Evolutionary conservation across 2,329 filamentous ascomycete species (phyloP).

Genomic region (Nectriaceae sp.): DNA sequence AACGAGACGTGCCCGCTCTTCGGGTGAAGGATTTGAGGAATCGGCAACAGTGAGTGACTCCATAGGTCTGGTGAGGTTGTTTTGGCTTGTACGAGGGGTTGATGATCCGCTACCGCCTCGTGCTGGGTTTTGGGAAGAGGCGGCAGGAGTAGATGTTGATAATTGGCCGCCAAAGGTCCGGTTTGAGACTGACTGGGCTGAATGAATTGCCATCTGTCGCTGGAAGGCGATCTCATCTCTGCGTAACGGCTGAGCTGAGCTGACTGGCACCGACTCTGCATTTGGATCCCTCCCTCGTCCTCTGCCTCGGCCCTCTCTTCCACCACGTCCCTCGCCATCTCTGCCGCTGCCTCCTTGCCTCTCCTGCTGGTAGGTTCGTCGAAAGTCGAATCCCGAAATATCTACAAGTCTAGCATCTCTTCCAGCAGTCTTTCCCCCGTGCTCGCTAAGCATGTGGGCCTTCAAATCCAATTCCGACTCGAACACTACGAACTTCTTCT

Average conservation of each 20-base stretch:
- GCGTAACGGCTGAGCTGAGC: conserved; percentile 77
- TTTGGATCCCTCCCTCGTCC: conserved; percentile 82
- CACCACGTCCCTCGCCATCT: conserved; percentile 45
- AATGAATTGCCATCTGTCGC: conserved; percentile 87
- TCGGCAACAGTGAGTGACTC: conserved; percentile 55
- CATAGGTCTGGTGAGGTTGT: conserved; percentile 38
- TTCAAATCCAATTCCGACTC: conserved; percentile 93
- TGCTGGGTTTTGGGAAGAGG: conserved; percentile 23
- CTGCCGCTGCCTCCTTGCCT: conserved; percentile 42
- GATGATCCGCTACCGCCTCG: conserved; percentile 20
- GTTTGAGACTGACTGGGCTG: conserved; percentile 75
- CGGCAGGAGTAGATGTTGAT: conserved; percentile 44
- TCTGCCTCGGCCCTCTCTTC: conserved; percentile 56
- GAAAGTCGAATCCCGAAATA: conserved; percentile 81
- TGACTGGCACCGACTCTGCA: conserved; percentile 73
- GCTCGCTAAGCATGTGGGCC: conserved; percentile 83
- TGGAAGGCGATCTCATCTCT: conserved; percentile 91
- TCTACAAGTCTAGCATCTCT: conserved; percentile 85
- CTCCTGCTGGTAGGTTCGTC: conserved; percentile 70
- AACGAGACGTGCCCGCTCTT: conserved; percentile 78
- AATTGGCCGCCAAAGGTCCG: conserved; percentile 86
- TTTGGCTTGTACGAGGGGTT: conserved; percentile 23
- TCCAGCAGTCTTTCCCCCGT: conserved; percentile 82
- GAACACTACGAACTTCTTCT: conserved; percentile 98
- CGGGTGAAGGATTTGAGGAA: conserved; percentile 60